Evolutionary conservation across 139 green algal genomes (phyloP).

Genomic region (Chlamydomonas eustigma): DNA sequence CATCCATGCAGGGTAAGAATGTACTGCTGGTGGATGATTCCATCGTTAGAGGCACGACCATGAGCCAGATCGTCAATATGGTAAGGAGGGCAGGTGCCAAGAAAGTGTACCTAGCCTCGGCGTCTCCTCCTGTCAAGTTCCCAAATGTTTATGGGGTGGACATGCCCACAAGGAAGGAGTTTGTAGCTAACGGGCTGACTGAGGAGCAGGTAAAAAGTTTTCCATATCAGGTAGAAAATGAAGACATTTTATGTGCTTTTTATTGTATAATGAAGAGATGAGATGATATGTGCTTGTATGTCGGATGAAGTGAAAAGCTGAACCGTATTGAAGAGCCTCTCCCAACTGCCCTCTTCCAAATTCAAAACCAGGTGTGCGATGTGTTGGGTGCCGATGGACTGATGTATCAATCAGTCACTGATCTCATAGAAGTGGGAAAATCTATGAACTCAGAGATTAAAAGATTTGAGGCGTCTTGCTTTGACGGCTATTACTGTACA

Average conservation of each 20-base stretch:
- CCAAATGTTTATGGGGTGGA: constrained; percentile 99
- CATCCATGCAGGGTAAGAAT: constrained; percentile 63
- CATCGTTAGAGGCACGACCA: constrained; percentile 97
- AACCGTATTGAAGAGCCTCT: no score
- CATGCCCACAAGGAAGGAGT: constrained; percentile 91
- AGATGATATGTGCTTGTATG: no score
- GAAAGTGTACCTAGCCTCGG: constrained; percentile 94
- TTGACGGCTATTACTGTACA: constrained; percentile 83
- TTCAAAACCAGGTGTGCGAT: constrained; percentile 30
- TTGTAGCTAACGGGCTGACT: constrained; percentile 79
- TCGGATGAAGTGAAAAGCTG: no score
- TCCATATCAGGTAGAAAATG: no score
- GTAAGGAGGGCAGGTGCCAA: constrained; percentile 69
- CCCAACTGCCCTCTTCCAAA: no score
- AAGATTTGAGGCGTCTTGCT: constrained; percentile 91
- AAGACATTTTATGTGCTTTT: no score
- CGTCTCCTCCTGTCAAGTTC: constrained; percentile 76
- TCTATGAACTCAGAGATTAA: constrained; percentile 80
- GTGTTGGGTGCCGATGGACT: constrained; percentile 85
- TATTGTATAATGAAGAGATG: no score
- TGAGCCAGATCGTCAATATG: constrained; percentile 45
- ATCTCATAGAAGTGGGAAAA: constrained; percentile 66
- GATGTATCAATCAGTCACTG: constrained; percentile 86
- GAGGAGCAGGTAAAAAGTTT: constrained; percentile 84
- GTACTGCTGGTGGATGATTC: constrained; percentile 98